Evolutionary conservation across 2,329 filamentous ascomycete genomes (phyloP).

Genomic region (Calonectria honghensis): DNA sequence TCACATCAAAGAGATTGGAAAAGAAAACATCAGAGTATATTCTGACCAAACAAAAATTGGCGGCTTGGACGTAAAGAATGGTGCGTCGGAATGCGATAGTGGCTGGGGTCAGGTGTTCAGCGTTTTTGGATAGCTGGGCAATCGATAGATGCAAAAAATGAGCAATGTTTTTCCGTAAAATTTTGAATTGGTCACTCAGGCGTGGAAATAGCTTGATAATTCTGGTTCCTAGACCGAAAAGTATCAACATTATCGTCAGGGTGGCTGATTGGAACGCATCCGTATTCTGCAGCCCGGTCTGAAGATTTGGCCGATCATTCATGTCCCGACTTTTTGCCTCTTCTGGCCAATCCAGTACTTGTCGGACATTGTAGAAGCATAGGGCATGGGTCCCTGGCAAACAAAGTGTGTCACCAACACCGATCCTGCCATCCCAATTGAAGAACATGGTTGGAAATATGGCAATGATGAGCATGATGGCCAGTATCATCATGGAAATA

Average conservation of each 20-base stretch:
- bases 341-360: not conserved
- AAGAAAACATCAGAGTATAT: not conserved
- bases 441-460: constrained; percentile 36
- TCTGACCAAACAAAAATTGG: not conserved
- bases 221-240: not conserved
- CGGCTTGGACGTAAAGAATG: not conserved
- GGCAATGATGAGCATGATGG: constrained; percentile 20
- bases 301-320: not conserved
- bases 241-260: not conserved
- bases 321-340: not conserved
- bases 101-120: not conserved
- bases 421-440: constrained; percentile 9
- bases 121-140: not conserved
- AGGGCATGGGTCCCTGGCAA: not conserved
- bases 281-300: not conserved
- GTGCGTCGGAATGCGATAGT: not conserved
- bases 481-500: constrained; percentile 9
- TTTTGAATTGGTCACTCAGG: not conserved
- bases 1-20: constrained; percentile 16
- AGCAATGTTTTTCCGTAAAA: not conserved
- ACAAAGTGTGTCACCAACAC: not conserved
- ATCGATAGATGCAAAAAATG: not conserved
- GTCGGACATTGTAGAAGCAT: not conserved
- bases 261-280: not conserved
- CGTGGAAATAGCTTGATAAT: not conserved